These are phyloP conservation scores for Fusarium sp. DNA, from an alignment of 2,329 filamentous ascomycete species.

Conservation along the genomic window DNA sequence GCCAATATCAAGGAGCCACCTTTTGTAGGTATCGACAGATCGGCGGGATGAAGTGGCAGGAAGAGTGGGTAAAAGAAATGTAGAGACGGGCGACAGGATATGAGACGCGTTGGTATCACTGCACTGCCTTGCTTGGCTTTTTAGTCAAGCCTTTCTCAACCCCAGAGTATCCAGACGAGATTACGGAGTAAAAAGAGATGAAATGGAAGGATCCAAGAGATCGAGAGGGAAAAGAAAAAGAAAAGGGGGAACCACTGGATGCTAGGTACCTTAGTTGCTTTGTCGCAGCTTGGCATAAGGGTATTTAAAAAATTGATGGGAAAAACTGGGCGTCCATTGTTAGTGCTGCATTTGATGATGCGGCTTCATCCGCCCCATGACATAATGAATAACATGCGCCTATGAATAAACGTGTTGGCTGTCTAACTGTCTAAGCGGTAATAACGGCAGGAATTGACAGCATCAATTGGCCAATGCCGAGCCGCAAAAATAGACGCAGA, in stretches of 20 bases:
- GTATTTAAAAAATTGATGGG: conserved; percentile 3
- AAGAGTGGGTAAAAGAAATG: conserved; percentile 8
- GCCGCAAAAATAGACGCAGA: conserved; percentile 29
- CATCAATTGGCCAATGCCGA: conserved; percentile 29
- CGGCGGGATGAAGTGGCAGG: conserved; percentile 31
- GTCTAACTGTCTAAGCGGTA: conserved; percentile 11
- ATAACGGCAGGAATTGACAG: conserved; percentile 13
- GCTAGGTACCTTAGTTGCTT: background rate
- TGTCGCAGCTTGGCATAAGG: background rate
- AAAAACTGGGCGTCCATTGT: conserved; percentile 18
- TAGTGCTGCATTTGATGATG: conserved; percentile 39
- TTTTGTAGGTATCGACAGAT: conserved; percentile 37
- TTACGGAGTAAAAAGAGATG: conserved; percentile 27
- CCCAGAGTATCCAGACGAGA: conserved; percentile 18
- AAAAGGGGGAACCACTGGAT: conserved; percentile 14
- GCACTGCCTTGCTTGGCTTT: conserved; percentile 43
- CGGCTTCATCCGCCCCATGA: conserved; percentile 35
- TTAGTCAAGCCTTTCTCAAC: conserved; percentile 12
- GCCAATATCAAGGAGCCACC: conserved; percentile 32
- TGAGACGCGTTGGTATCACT: conserved; percentile 28
- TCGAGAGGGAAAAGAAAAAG: background rate
- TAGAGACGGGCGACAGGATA: conserved; percentile 27
- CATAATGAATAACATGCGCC: conserved; percentile 39
- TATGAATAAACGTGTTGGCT: conserved; percentile 3
- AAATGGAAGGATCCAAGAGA: conserved; percentile 4